A percentile compares a stretch with the other conserved stretches of the same genome.
These are phyloP conservation scores for Ichthyophthirius multifiliis DNA, from an alignment of 169 alveolate species.

Conservation along the genomic window DNA sequence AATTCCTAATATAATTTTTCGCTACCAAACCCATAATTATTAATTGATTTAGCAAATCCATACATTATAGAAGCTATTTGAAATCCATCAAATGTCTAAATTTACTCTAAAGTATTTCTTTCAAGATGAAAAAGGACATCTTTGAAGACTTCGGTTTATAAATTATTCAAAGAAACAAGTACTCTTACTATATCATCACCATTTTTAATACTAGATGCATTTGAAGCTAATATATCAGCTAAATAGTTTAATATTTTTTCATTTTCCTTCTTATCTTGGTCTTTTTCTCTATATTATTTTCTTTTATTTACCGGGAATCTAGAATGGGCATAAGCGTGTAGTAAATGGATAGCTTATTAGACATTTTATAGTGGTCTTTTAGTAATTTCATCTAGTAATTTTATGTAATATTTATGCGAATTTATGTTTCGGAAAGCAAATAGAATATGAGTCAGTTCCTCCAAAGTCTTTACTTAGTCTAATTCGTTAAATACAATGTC, in stretches of 20 bases:
- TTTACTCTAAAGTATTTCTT: background rate
- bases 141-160: background rate
- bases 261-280: background rate
- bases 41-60: background rate
- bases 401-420: background rate
- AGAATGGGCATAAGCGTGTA: background rate
- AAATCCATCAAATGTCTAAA: background rate
- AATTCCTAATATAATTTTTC: background rate
- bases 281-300: constrained; percentile 2
- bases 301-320: background rate
- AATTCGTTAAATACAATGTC: background rate
- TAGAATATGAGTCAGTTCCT: background rate
- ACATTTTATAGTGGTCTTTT: background rate
- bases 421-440: background rate
- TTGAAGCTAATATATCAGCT: background rate
- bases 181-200: constrained; percentile 1
- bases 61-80: background rate
- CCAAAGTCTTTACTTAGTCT: background rate
- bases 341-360: background rate
- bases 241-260: background rate
- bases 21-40: background rate
- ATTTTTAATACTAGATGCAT: background rate
- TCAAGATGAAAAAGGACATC: background rate
- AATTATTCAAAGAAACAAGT: background rate
- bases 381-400: background rate